phyloP scores from a whole-genome alignment of 2,329 filamentous ascomycete genomes.

The Aureobasidium sp. region DNA sequence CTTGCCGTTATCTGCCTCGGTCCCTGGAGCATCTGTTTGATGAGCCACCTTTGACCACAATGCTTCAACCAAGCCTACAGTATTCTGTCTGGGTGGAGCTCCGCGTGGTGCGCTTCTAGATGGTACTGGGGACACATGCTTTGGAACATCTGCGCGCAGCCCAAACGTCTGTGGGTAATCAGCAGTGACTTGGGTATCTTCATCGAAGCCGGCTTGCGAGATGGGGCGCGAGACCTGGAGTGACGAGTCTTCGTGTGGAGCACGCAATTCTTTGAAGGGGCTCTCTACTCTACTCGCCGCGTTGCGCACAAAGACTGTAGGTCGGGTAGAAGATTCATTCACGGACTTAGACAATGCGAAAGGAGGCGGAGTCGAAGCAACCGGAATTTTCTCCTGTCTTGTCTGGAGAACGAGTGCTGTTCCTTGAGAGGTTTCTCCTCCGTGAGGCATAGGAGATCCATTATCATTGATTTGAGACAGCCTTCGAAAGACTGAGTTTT shows the following conservation, averaged over 20 bases:
- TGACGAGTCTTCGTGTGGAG: neutral
- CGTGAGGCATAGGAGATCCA: neutral
- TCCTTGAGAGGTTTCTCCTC: neutral
- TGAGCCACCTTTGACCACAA: neutral
- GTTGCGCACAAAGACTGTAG: neutral
- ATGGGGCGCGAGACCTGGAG: neutral
- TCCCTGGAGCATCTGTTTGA: neutral
- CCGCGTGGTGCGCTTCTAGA: neutral
- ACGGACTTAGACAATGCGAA: neutral
- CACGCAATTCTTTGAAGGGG: neutral
- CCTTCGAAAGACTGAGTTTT: neutral
- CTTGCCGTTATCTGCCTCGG: neutral
- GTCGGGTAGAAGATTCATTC: neutral
- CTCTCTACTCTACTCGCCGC: neutral
- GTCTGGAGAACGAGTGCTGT: neutral
- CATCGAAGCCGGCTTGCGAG: neutral
- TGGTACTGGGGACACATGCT: neutral
- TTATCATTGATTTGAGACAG: constrained; percentile 15
- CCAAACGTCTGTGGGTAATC: neutral
- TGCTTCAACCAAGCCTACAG: neutral
- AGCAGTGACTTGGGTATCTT: neutral
- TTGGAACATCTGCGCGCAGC: neutral
- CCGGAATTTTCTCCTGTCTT: neutral
- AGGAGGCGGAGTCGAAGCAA: neutral
- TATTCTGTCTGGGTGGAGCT: neutral